Percentiles rank a stretch among this genome's conserved stretches.
Conservation (phyloP, 139 green algal genomes). For the Chlorella vulgaris region DNA sequence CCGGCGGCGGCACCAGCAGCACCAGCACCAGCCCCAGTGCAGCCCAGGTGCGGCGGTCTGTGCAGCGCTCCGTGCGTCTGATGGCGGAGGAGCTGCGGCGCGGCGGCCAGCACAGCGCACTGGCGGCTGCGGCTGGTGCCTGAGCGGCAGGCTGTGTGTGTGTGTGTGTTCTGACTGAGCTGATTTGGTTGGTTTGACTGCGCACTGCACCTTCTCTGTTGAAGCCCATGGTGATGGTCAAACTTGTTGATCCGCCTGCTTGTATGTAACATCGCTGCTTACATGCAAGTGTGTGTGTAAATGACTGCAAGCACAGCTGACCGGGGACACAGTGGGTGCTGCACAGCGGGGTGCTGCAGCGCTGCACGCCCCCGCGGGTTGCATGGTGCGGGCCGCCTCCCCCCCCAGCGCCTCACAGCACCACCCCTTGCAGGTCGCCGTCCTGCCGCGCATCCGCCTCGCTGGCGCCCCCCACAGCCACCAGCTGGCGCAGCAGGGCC, state of each 20-base stretch:
- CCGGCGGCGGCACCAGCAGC: background rate
- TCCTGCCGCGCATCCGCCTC: conserved; percentile 35
- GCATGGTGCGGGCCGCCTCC: too few relatives aligned
- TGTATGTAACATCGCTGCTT: too few relatives aligned
- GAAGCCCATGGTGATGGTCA: too few relatives aligned
- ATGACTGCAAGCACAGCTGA: too few relatives aligned
- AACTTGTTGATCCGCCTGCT: too few relatives aligned
- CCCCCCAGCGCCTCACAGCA: conserved; percentile 1
- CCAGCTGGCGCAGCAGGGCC: conserved; percentile 27
- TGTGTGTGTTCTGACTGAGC: too few relatives aligned
- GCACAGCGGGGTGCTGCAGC: background rate
- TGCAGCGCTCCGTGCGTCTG: conserved; percentile 19
- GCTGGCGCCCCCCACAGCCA: conserved; percentile 13
- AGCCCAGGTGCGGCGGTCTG: background rate
- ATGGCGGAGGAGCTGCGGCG: conserved; percentile 3
- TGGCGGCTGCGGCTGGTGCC: background rate
- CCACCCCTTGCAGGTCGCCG: conserved; percentile 39
- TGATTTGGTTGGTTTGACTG: too few relatives aligned
- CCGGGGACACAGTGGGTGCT: too few relatives aligned
- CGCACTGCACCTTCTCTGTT: too few relatives aligned
- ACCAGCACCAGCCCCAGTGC: background rate
- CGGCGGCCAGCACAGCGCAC: background rate
- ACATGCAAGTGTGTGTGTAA: too few relatives aligned
- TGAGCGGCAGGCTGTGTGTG: background rate
- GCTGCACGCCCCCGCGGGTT: too few relatives aligned